A percentile compares a stretch with the other conserved stretches of the same genome.
phyloP scores from a whole-genome alignment of 305 asterid genomes.

The Fraxinus dipetala region DNA sequence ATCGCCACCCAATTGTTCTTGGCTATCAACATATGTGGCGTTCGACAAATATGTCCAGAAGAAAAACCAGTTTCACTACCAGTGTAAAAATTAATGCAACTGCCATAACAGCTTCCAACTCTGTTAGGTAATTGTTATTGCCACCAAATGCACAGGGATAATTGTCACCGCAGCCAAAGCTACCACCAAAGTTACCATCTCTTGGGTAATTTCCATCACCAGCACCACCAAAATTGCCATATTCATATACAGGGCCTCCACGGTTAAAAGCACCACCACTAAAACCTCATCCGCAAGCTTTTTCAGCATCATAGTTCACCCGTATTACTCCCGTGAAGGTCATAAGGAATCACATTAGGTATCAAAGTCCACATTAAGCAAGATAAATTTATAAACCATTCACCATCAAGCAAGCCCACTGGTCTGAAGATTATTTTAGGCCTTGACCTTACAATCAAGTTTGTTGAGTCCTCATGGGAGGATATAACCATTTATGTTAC shows the following conservation, averaged over 20 bases:
- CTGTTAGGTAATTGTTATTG: no score
- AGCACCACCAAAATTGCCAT: conserved; percentile 28
- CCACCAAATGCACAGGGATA: no score
- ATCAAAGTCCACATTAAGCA: neutral
- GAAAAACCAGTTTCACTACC: no score
- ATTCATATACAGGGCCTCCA: conserved; percentile 36
- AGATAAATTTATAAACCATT: no score
- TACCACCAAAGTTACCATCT: conserved; percentile 8
- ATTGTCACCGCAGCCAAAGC: neutral
- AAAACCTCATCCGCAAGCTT: conserved; percentile 45
- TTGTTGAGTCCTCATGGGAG: neutral
- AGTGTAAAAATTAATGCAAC: no score
- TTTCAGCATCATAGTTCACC: conserved; percentile 80
- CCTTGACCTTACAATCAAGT: neutral
- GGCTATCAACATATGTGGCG: no score
- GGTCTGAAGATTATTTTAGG: no score
- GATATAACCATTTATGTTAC: neutral
- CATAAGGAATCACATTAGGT: conserved; percentile 38
- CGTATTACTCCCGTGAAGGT: conserved; percentile 65
- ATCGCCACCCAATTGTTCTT: no score
- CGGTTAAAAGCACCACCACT: conserved; percentile 30
- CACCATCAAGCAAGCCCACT: no score
- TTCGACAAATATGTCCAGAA: no score
- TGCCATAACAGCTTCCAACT: no score
- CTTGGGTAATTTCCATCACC: conserved; percentile 31